These are phyloP conservation scores for Mycena sp. DNA, from an alignment of 1,284 basidiomycete genomes.

Conservation along the genomic window DNA sequence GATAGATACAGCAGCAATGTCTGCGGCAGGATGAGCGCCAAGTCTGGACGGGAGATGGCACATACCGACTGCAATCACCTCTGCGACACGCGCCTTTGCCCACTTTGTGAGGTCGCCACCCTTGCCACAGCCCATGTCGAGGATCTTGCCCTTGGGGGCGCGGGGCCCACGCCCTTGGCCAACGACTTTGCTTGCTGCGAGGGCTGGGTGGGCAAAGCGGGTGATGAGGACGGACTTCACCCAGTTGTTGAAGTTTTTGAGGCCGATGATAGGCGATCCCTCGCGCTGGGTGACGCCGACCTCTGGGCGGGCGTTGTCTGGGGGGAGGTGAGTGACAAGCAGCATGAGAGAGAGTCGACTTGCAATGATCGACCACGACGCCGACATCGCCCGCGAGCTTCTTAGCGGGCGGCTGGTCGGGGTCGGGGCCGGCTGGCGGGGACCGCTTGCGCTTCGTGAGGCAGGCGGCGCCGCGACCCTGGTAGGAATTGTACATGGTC, in stretches of 20 bases:
- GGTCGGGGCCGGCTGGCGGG: slow-evolving; percentile 52
- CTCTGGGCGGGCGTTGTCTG: slow-evolving; percentile 94
- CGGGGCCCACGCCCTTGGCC: slow-evolving; percentile 99
- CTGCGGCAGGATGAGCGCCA: slow-evolving; percentile 50
- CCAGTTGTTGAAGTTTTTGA: slow-evolving; percentile 99
- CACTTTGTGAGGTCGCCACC: slow-evolving; percentile 98
- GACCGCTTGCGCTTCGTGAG: slow-evolving; percentile 70
- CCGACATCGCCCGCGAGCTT: slow-evolving; percentile 68
- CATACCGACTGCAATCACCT: slow-evolving; percentile 87
- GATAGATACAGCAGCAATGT: slow-evolving; percentile 91
- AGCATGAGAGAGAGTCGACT: slow-evolving; percentile 40
- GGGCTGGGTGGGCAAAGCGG: slow-evolving; percentile 78
- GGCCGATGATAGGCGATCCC: slow-evolving; percentile 95
- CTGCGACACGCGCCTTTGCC: slow-evolving; percentile 85
- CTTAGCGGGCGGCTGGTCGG: slow-evolving; percentile 57
- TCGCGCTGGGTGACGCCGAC: slow-evolving; percentile 86
- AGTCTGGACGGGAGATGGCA: slow-evolving; percentile 18
- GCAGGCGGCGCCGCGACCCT: slow-evolving; percentile 64
- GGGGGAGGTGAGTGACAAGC: slow-evolving; percentile 3
- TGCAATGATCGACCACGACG: slow-evolving; percentile 78
- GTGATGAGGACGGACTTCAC: slow-evolving; percentile 95
- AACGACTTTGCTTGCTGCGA: slow-evolving; percentile 79
- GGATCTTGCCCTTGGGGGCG: slow-evolving; percentile 78
- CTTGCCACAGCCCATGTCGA: slow-evolving; percentile 98
- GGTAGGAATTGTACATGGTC: slow-evolving; percentile 64